phyloP scores from a whole-genome alignment of 495 filamentous ascomycete species.

The Astrocystis sublimbata region DNA sequence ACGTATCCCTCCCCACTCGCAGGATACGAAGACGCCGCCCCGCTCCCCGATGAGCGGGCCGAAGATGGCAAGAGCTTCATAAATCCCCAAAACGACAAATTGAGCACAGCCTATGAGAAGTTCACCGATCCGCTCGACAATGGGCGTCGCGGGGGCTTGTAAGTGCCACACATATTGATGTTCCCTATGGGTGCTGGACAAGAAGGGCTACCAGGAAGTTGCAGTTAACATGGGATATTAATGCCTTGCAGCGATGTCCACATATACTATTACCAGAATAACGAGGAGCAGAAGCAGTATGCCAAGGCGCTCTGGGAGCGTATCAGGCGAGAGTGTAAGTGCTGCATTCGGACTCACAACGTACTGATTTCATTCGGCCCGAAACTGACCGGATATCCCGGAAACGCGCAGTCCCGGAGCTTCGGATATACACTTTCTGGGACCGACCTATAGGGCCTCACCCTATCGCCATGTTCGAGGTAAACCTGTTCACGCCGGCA shows the following conservation, averaged over 20 bases:
- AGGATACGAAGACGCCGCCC: conserved; percentile 63
- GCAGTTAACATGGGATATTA: background rate
- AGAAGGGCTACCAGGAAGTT: background rate
- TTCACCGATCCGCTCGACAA: conserved; percentile 68
- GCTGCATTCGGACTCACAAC: background rate
- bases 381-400: background rate
- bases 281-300: conserved; percentile 61
- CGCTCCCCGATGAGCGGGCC: conserved; percentile 60
- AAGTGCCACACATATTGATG: conserved; percentile 27
- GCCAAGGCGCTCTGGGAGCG: conserved; percentile 74
- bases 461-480: conserved; percentile 86
- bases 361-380: background rate
- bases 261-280: conserved; percentile 74
- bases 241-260: conserved; percentile 78
- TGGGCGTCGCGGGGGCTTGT: conserved; percentile 59
- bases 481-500: conserved; percentile 79
- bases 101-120: conserved; percentile 64
- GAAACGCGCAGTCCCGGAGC: conserved; percentile 69
- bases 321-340: conserved; percentile 75
- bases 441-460: conserved; percentile 81
- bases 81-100: conserved; percentile 57
- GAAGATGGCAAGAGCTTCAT: conserved; percentile 68
- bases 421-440: conserved; percentile 78
- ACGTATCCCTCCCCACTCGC: conserved; percentile 66
- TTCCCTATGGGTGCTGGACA: background rate